phyloP scores from a whole-genome alignment of 345 rosid genomes.

The Pistacia integerrima region DNA sequence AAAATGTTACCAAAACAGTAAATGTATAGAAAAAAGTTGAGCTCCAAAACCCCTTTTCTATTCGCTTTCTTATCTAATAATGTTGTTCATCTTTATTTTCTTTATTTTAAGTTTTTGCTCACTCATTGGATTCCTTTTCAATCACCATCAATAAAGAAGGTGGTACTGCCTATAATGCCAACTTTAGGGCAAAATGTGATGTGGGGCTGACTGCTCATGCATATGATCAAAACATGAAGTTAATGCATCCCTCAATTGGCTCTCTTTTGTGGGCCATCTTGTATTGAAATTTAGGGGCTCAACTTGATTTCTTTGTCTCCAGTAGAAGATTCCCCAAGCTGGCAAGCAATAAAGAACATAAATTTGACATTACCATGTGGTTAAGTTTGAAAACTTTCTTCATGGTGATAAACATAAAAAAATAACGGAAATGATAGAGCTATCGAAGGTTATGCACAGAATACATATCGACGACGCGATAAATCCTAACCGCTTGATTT shows the following conservation, averaged over 20 bases:
- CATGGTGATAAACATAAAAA: too few relatives aligned
- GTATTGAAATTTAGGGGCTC: slow-evolving; percentile 22
- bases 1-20: neutral
- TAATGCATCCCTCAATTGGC: neutral
- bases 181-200: slow-evolving; percentile 9
- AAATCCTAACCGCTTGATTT: too few relatives aligned
- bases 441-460: too few relatives aligned
- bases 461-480: too few relatives aligned
- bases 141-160: slow-evolving; percentile 51
- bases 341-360: slow-evolving; percentile 35
- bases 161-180: slow-evolving; percentile 37
- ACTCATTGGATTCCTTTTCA: slow-evolving; percentile 55
- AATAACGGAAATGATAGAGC: too few relatives aligned
- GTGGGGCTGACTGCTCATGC: slow-evolving; percentile 19
- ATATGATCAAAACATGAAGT: slow-evolving; percentile 13
- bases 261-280: slow-evolving; percentile 33
- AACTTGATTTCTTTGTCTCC: slow-evolving; percentile 26
- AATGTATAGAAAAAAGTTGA: slow-evolving; percentile 2
- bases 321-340: slow-evolving; percentile 30
- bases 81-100: slow-evolving; percentile 18
- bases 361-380: neutral
- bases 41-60: slow-evolving; percentile 7
- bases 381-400: neutral
- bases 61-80: slow-evolving; percentile 32
- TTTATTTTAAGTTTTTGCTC: neutral